phyloP scores from a whole-genome alignment of 345 rosid species.

The Acer campestre region DNA sequence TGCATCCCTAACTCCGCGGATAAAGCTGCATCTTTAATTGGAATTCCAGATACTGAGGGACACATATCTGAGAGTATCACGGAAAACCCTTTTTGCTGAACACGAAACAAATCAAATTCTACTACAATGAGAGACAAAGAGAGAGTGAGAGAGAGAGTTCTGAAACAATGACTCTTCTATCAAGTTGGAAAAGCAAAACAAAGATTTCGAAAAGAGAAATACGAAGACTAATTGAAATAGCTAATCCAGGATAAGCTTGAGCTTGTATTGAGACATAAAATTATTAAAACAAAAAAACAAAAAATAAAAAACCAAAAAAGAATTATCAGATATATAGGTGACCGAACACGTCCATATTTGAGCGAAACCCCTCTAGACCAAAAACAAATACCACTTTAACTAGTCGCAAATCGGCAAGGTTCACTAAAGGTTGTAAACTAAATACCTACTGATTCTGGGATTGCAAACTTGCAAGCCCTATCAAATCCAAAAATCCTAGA shows the following conservation, averaged over 20 bases:
- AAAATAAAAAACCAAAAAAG: too few species aligned
- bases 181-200: not conserved
- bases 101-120: slow-evolving; percentile 13
- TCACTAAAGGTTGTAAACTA: not conserved
- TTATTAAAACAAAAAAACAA: too few species aligned
- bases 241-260: too few species aligned
- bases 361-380: not conserved
- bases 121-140: not conserved
- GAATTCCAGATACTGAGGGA: slow-evolving; percentile 82
- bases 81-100: slow-evolving; percentile 79
- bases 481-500: not conserved
- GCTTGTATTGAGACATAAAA: too few species aligned
- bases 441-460: not conserved
- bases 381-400: not conserved
- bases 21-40: slow-evolving; percentile 76
- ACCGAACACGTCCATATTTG: not conserved
- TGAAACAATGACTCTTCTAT: not conserved
- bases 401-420: not conserved
- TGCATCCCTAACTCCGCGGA: slow-evolving; percentile 86
- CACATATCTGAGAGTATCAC: slow-evolving; percentile 94
- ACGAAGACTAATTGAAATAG: too few species aligned
- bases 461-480: not conserved
- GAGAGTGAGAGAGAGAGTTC: not conserved
- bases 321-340: not conserved
- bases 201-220: not conserved